Evolutionary conservation across 1,284 basidiomycete genomes (phyloP), one percentile per base, ranked within the genome.

Genomic region (Hortiboletus rubellus): DNA sequence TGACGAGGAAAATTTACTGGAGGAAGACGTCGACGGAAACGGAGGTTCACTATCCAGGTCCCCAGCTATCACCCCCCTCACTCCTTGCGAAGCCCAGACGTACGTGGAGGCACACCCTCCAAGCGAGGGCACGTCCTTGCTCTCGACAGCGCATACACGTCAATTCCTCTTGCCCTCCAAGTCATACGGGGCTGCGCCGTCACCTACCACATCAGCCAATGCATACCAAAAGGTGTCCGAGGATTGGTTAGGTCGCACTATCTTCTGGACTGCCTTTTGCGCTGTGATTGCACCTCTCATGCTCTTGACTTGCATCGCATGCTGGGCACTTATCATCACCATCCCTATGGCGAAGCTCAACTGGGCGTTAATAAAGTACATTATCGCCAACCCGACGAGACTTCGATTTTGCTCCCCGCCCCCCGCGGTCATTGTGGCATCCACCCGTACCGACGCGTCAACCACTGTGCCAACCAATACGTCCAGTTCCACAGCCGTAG

Each of bases 341-440:
- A 93, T 99, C 60, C 97, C 97, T 8, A 99, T 99, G 97, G 97
- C 96, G 37, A 96, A 92, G 74, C 82, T 99, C 46, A 93, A 88
- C 61, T 99, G 96, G 96, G 92, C 87, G 15, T 82, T 99, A 42
- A 82, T 99, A 70, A 87, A 89, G 55, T 85, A 94, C 69, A 80
- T 99, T 47, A 88, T 89, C 66, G 77, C 81, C 55, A 87, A 90
- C 60, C 95, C 97, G 0, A 86, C 90, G 18, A 85, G 85, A 46
- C 89, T 99, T 63, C 92, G 96, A 60, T 99, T 99, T 79, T 94
- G 95, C 62, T 84, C 91, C 12, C 89, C 92, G 2, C 79, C 81
- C 15, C 76, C 79, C 12, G 76, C 86, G 47, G 79, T 87, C 24
- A 78, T 87, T 49, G 77, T 86, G 48, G 62, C 82, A 17, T 65